Percentiles rank a stretch among this genome's conserved stretches.
These are phyloP conservation scores for Exophiala viscosa DNA, from an alignment of 2,329 filamentous ascomycete species.

Conservation along the genomic window DNA sequence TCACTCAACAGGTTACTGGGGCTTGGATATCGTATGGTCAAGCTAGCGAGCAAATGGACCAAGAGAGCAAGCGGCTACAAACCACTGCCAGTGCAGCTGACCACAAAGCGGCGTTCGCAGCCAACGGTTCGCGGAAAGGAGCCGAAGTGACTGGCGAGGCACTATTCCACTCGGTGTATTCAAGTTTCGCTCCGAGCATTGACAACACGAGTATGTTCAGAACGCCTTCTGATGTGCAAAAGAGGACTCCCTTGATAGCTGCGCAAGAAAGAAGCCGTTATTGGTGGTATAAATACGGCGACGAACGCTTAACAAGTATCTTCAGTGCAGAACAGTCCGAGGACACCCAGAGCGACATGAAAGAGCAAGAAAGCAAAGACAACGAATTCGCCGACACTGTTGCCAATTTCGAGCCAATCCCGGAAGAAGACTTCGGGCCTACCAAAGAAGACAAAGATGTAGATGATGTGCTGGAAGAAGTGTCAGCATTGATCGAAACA, in stretches of 20 bases:
- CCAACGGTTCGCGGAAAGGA: constrained; percentile 11
- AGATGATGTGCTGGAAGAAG: constrained; percentile 52
- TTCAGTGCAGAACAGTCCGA: constrained; percentile 7
- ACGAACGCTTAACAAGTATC: constrained; percentile 32
- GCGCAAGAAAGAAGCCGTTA: constrained; percentile 40
- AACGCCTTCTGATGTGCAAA: too few relatives aligned
- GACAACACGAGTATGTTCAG: constrained; percentile 37
- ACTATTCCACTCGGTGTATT: constrained; percentile 44
- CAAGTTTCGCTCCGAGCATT: constrained; percentile 47
- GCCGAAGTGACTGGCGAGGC: constrained; percentile 18
- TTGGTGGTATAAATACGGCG: constrained; percentile 46
- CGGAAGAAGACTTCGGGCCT: constrained; percentile 25
- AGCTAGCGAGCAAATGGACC: not conserved
- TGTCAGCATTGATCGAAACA: constrained; percentile 59
- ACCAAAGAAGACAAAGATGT: constrained; percentile 44
- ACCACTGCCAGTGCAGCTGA: constrained; percentile 4
- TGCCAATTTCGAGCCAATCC: constrained; percentile 38
- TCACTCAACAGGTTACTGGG: constrained; percentile 38
- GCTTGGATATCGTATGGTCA: constrained; percentile 44
- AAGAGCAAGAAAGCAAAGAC: constrained; percentile 30
- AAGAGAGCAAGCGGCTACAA: constrained; percentile 5
- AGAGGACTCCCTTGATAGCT: constrained; percentile 37
- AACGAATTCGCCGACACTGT: constrained; percentile 42
- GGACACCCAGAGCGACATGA: constrained; percentile 26
- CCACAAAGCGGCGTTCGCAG: constrained; percentile 9